Evolutionary conservation across 495 filamentous ascomycete genomes (phyloP).

Genomic region (Trichoderma orchidacearum): DNA sequence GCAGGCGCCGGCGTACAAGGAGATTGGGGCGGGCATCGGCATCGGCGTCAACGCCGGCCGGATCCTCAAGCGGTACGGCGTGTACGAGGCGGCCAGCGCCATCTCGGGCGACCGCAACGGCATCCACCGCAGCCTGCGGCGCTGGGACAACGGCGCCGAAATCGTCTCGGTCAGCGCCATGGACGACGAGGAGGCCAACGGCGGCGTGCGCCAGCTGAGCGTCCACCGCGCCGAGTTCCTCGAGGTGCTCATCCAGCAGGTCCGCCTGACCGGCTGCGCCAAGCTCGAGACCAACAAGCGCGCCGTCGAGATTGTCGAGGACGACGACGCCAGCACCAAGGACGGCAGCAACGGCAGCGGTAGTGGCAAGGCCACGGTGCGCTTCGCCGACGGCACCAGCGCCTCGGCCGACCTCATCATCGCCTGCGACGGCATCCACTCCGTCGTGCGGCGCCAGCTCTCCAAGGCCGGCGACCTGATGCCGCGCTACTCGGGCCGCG

Average conservation of each 20-base stretch:
- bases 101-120: slow-evolving; percentile 15
- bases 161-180: slow-evolving; percentile 15
- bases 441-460: slow-evolving; percentile 15
- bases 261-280: slow-evolving; percentile 9
- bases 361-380: slow-evolving; percentile 2
- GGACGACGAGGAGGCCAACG: slow-evolving; percentile 1
- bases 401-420: slow-evolving; percentile 18
- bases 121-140: slow-evolving; percentile 14
- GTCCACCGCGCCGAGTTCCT: slow-evolving; percentile 16
- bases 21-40: slow-evolving; percentile 20
- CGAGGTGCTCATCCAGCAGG: slow-evolving; percentile 6
- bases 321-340: too few species aligned
- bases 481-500: slow-evolving; percentile 5
- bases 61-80: slow-evolving; percentile 2
- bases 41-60: slow-evolving; percentile 6
- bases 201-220: slow-evolving; percentile 6
- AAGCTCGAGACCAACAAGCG: slow-evolving; percentile 5
- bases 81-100: slow-evolving; percentile 17
- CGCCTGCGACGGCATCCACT: slow-evolving; percentile 33
- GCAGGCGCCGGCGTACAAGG: slow-evolving; percentile 10
- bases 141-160: slow-evolving; percentile 13
- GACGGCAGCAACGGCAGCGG: too few species aligned
- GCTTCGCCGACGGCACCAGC: slow-evolving; percentile 22
- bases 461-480: background rate
- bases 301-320: slow-evolving; percentile 4